These are phyloP conservation scores for Spergularia bocconei DNA, from an alignment of 148 eudicot species.

Conservation along the genomic window DNA sequence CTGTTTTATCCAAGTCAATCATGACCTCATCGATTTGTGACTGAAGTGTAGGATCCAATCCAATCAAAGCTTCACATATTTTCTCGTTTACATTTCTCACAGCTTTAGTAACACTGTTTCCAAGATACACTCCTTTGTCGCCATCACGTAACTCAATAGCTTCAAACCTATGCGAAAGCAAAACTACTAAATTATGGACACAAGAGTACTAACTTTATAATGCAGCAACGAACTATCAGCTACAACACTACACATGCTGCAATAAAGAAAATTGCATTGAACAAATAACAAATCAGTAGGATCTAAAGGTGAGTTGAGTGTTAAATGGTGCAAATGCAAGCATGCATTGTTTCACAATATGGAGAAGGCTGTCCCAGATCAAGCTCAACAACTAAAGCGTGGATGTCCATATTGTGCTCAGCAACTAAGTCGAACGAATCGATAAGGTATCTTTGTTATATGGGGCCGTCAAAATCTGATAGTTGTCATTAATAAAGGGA, in stretches of 20 bases:
- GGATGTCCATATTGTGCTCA: background rate
- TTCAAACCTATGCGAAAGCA: conserved; percentile 59
- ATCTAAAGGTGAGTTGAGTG: background rate
- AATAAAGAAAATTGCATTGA: background rate
- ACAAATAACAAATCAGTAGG: background rate
- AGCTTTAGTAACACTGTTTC: conserved; percentile 82
- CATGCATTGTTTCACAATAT: background rate
- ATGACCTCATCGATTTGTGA: conserved; percentile 92
- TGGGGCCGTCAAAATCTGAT: too few relatives aligned
- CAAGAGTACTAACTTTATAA: background rate
- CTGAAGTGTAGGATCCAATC: conserved; percentile 97
- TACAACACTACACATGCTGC: background rate
- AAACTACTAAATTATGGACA: conserved; percentile 1
- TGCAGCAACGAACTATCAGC: background rate
- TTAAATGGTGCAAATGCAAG: background rate
- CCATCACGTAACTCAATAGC: conserved; percentile 94
- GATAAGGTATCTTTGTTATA: background rate
- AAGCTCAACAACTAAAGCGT: too few relatives aligned
- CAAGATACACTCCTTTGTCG: conserved; percentile 75
- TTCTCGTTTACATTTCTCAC: conserved; percentile 85
- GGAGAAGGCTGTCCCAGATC: too few relatives aligned
- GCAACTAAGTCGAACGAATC: background rate
- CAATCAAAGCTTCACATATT: conserved; percentile 93
- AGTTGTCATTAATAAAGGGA: too few relatives aligned
- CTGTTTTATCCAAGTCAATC: conserved; percentile 97